Evolutionary conservation across 352 stramenopile species (phyloP).

Genomic region (Phytophthora ramorum): DNA sequence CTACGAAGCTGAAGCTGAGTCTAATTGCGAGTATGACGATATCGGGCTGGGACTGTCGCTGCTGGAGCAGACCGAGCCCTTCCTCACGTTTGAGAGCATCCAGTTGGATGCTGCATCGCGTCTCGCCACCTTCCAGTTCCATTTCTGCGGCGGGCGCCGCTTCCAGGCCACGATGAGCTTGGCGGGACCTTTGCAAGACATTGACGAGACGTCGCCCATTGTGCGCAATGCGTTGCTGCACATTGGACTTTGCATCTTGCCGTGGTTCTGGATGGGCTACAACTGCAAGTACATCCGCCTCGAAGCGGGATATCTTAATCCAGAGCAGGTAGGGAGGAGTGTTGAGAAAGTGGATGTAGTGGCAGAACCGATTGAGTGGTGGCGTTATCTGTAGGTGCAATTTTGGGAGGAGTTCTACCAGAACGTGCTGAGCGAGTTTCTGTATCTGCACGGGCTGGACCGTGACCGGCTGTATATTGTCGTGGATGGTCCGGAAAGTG

Average conservation of each 20-base stretch:
- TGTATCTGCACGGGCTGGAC: constrained; percentile 43
- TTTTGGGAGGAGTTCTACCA: constrained; percentile 56
- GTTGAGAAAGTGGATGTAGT: background rate
- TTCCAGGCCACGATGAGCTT: constrained; percentile 42
- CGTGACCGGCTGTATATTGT: constrained; percentile 46
- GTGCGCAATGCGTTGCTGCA: constrained; percentile 43
- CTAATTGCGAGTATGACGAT: constrained; percentile 34
- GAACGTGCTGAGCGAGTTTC: constrained; percentile 47
- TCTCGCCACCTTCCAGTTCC: constrained; percentile 41
- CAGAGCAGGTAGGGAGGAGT: constrained; percentile 26
- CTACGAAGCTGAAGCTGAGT: constrained; percentile 25
- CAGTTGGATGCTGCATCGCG: constrained; percentile 20
- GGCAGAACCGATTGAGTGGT: background rate
- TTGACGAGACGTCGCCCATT: constrained; percentile 7
- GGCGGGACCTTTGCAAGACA: constrained; percentile 10
- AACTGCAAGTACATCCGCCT: constrained; percentile 48
- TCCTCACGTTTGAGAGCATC: constrained; percentile 45
- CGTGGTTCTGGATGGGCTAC: constrained; percentile 55
- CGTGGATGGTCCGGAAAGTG: constrained; percentile 12
- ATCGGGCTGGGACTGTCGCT: constrained; percentile 27
- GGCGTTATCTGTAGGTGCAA: constrained; percentile 19
- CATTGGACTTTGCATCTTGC: constrained; percentile 44
- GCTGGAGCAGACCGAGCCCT: constrained; percentile 43
- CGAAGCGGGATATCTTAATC: constrained; percentile 40
- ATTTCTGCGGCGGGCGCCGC: constrained; percentile 44